These are phyloP conservation scores for Scopulariopsis brevicaulis DNA, from an alignment of 2,329 filamentous ascomycete genomes.

Conservation along the genomic window DNA sequence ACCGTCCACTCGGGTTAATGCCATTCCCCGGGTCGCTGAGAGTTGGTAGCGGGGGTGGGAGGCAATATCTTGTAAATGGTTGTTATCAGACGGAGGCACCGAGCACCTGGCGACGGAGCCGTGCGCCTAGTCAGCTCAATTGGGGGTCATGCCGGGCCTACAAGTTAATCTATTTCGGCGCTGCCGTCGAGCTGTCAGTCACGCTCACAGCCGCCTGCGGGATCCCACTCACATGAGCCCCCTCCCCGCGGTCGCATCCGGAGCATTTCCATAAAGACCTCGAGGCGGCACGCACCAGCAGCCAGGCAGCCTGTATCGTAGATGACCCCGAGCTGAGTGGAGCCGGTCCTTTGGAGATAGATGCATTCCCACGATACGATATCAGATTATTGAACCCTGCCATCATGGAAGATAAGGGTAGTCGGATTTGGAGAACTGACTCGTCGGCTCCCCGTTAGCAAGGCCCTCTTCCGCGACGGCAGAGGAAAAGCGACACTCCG, in stretches of 20 bases:
- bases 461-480: too few relatives aligned
- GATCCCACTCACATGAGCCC: neutral
- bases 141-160: neutral
- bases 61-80: neutral
- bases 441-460: too few relatives aligned
- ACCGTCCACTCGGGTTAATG: neutral
- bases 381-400: too few relatives aligned
- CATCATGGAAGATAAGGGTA: too few relatives aligned
- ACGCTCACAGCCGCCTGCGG: neutral
- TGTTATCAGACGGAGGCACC: neutral
- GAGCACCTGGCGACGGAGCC: neutral
- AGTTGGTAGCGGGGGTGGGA: neutral
- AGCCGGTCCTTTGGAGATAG: too few relatives aligned
- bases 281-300: neutral
- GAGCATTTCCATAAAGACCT: neutral
- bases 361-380: too few relatives aligned
- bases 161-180: neutral
- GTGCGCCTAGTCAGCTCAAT: neutral
- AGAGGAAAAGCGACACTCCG: neutral
- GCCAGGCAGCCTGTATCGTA: neutral
- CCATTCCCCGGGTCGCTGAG: neutral
- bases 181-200: neutral
- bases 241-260: neutral
- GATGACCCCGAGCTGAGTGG: too few relatives aligned
- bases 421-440: too few relatives aligned